These are phyloP conservation scores for Trametes sanguinea DNA, from an alignment of 768 basidiomycete genomes.

Conservation along the genomic window DNA sequence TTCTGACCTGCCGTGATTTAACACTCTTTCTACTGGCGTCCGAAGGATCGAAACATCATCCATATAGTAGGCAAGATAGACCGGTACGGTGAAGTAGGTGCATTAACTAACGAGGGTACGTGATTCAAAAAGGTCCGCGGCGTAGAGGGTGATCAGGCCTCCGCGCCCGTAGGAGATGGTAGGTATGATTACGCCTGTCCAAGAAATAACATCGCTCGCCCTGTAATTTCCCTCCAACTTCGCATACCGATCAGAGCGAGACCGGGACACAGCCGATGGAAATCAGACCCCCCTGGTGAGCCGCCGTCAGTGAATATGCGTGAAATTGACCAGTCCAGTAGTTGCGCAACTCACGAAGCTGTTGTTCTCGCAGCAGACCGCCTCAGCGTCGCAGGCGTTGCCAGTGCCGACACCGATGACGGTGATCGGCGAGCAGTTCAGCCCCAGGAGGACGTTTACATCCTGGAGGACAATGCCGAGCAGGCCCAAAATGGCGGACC, in stretches of 20 bases:
- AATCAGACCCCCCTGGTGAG: slow-evolving; percentile 18
- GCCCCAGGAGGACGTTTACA: neutral
- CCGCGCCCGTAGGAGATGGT: neutral
- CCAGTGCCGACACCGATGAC: slow-evolving; percentile 11
- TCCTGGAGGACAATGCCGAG: slow-evolving; percentile 4
- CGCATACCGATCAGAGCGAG: slow-evolving; percentile 1
- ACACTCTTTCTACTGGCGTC: no score
- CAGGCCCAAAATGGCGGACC: neutral
- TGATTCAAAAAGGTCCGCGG: no score
- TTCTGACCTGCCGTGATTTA: no score
- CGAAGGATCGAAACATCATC: no score
- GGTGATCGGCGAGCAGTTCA: slow-evolving; percentile 11
- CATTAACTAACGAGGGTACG: no score
- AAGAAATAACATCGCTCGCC: neutral
- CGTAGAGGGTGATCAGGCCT: neutral
- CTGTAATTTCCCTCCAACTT: no score
- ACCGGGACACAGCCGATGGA: slow-evolving; percentile 23
- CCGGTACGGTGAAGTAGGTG: no score
- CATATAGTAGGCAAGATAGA: no score
- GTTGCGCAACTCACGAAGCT: neutral
- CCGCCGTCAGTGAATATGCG: neutral
- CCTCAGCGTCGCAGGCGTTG: neutral
- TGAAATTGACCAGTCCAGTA: neutral
- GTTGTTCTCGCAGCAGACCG: slow-evolving; percentile 18
- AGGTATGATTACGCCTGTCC: neutral